phyloP scores from a whole-genome alignment of 129 eudicot genomes.

The Scalesia atractyloides region DNA sequence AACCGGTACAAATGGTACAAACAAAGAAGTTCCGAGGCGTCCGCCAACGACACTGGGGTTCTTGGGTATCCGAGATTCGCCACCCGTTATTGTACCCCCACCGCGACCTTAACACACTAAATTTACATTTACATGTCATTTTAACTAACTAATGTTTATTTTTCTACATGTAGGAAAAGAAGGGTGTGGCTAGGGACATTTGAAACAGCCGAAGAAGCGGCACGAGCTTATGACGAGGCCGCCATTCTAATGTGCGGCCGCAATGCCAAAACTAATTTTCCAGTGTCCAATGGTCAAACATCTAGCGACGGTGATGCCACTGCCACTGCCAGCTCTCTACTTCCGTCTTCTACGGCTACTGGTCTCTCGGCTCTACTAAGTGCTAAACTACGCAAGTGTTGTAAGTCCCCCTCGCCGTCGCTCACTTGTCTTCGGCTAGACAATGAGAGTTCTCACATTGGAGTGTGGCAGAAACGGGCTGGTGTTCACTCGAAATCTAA shows the following conservation, averaged over 20 bases:
- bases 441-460: constrained; percentile 82
- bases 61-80: constrained; percentile 98
- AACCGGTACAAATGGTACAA: constrained; percentile 49
- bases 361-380: constrained; percentile 63
- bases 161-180: constrained; percentile 57
- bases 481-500: constrained; percentile 67
- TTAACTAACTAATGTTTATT: background rate
- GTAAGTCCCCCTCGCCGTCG: constrained; percentile 82
- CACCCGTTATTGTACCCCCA: constrained; percentile 75
- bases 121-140: background rate
- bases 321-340: background rate
- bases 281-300: constrained; percentile 33
- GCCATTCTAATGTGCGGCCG: constrained; percentile 84
- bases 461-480: constrained; percentile 93
- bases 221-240: constrained; percentile 90
- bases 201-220: constrained; percentile 97
- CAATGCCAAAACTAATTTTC: constrained; percentile 91
- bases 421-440: constrained; percentile 91
- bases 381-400: constrained; percentile 68
- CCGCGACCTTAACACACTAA: background rate
- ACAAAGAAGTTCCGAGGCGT: constrained; percentile 92
- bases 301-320: background rate
- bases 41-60: constrained; percentile 98
- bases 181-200: constrained; percentile 97
- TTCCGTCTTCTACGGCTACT: constrained; percentile 6